Evolutionary conservation across 441 rosid species (phyloP).

Genomic region (Raphanus hybrid): DNA sequence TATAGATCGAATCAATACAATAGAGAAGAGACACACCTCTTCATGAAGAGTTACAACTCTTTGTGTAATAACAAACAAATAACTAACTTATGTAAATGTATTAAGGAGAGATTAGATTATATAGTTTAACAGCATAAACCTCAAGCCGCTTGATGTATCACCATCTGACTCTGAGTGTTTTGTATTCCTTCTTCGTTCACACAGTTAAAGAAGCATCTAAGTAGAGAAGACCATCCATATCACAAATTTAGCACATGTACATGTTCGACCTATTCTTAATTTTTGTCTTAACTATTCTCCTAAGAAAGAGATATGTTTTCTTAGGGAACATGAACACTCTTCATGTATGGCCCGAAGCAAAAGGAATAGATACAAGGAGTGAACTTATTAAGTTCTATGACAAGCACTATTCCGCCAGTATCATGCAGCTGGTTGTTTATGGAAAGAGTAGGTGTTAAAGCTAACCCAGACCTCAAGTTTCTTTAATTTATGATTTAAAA

Average conservation of each 20-base stretch:
- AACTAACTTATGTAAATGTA: no score
- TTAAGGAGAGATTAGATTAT: no score
- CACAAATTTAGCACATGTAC: slow-evolving; percentile 84
- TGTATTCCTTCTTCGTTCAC: slow-evolving; percentile 11
- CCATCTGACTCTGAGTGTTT: not conserved
- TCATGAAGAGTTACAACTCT: no score
- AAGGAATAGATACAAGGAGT: slow-evolving; percentile 69
- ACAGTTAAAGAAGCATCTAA: slow-evolving; percentile 78
- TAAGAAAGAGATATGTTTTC: slow-evolving; percentile 17
- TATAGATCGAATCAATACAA: no score
- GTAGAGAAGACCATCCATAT: slow-evolving; percentile 69
- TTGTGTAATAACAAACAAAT: no score
- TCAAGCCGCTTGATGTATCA: not conserved
- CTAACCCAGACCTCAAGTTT: slow-evolving; percentile 6
- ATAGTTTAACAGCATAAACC: no score
- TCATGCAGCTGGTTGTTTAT: slow-evolving; percentile 81
- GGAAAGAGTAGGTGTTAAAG: slow-evolving; percentile 57
- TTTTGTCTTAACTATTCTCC: not conserved
- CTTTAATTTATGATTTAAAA: not conserved
- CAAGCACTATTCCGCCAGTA: slow-evolving; percentile 80
- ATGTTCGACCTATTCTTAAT: not conserved
- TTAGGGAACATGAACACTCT: slow-evolving; percentile 84
- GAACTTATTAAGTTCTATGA: slow-evolving; percentile 78
- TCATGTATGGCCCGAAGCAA: slow-evolving; percentile 68
- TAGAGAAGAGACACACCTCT: no score